Conservation (phyloP, 208 protist genomes). For the Tritrichomonas foetus region DNA sequence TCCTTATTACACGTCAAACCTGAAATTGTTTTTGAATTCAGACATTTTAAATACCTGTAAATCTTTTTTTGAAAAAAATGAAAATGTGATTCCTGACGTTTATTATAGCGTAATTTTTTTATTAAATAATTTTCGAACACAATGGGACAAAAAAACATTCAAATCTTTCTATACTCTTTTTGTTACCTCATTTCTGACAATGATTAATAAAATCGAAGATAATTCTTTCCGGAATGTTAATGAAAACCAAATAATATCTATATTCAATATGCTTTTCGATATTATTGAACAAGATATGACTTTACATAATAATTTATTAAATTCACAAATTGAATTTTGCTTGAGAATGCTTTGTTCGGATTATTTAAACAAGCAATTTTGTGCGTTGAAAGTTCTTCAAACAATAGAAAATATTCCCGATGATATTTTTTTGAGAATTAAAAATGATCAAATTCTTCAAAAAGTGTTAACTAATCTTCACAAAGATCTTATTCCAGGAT, state of each 20-base stretch:
- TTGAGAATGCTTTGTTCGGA: not conserved
- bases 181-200: too few species aligned
- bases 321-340: not conserved
- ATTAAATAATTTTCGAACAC: too few species aligned
- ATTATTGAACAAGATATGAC: not conserved
- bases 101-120: too few species aligned
- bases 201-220: not conserved
- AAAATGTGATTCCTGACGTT: too few species aligned
- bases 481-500: not conserved
- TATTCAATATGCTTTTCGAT: not conserved
- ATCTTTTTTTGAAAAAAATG: too few species aligned
- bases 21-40: too few species aligned
- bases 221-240: not conserved
- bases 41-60: too few species aligned
- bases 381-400: not conserved
- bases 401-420: not conserved
- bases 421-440: not conserved
- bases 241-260: not conserved
- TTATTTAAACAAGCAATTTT: constrained; percentile 13
- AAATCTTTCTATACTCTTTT: too few species aligned
- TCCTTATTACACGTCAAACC: too few species aligned
- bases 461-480: not conserved
- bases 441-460: not conserved
- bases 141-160: too few species aligned
- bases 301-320: not conserved